Evolutionary conservation across 306 rosid genomes (phyloP), one percentile per base, ranked within the genome.

Genomic region (Begonia fuchsioides): DNA sequence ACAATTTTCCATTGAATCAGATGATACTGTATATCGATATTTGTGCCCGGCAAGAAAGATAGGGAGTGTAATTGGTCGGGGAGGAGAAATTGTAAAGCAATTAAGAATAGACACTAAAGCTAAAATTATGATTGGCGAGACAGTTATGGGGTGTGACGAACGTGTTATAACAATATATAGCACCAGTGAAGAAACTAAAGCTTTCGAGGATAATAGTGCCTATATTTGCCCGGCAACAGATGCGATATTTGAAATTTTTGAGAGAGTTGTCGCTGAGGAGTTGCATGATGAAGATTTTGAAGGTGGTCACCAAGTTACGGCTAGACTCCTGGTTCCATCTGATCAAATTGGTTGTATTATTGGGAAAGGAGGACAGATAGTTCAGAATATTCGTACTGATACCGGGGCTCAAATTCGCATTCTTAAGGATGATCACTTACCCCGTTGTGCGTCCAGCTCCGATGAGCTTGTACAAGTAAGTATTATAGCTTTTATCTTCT

Each of bases 61-160:
- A 54, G 98, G 98, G 10, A 79, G 93, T 77, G 83, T 92, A 16
- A 92, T 92, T 66, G 98, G 98, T 32, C 73, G 96, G 67, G 96
- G 98, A 67, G 98, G 98, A 39, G 98, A 92, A 77, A 92, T 92
- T 60, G 94, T 92, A 50, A 85, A 86, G 92, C 98, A 92, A 62
- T 55, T 92, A 19, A 77, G 98, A 70, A 26, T 58, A 15, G 96
- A 85, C 67, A 92, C 98, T 5, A 85, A 79, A 55, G 63, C 94
- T 7, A 92, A 85, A 79, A 82, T 92, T 53, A 68, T 95, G 66
- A 92, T 92, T 63, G 94, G 95, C 35, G 96, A 92, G 58, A 77
- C 85, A n/a, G 86, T 82, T 26, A 78, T 80, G 0, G 94, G 96
- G 15, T 67, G 81, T 17, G 96, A 85, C 0, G 98, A 92, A 72